Base-by-base conservation (phyloP, 2,329 filamentous ascomycete species). In the Botrytis elliptica region DNA sequence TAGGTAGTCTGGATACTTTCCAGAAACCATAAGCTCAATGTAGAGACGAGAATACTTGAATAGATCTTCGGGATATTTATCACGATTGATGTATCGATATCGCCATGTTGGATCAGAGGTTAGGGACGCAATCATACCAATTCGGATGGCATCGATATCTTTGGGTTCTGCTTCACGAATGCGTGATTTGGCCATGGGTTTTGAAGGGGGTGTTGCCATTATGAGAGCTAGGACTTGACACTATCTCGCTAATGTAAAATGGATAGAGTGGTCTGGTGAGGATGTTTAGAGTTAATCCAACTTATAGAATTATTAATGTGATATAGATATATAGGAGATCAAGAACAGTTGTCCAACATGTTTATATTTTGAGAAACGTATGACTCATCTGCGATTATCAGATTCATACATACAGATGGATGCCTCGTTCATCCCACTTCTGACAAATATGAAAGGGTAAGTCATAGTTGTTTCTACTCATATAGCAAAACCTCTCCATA, bases 21-120 rank as follows among this genome's bases (percentile, higher is more conserved):
- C 59, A 44, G 33, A 38, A 29, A 67, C 25, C 36, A 72, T 18
- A 2, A 40, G 60, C 22, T 64, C 70, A 25, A 72, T 22, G 33
- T 25, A 65, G 6, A 46, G 40, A 25, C 60, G 59, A 33, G 33
- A 22, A n/a, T 66, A 64, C 12, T 66, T 67, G 14, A 7, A 20
- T 4, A 66, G 60, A 40, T 72, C 70, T 7, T 64, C 59, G 60
- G 60, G 40, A 25, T 72, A 67, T 42, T 67, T 44, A 2, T 72
- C 59, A 4, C 70, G 70, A 29, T 57, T 55, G 38, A 33, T 18
- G 40, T 25, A 33, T 66, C 70, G 42, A 57, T 67, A 44, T 16
- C 60, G 29, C 60, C 60, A 72, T 9, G 29, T 18, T 8, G 42
- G 10, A 16, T 72, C 70, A n/a, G 46, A 44, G 10, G 16, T 36